Evolutionary conservation across 306 rosid species (phyloP).

Genomic region (Vigna mungo): DNA sequence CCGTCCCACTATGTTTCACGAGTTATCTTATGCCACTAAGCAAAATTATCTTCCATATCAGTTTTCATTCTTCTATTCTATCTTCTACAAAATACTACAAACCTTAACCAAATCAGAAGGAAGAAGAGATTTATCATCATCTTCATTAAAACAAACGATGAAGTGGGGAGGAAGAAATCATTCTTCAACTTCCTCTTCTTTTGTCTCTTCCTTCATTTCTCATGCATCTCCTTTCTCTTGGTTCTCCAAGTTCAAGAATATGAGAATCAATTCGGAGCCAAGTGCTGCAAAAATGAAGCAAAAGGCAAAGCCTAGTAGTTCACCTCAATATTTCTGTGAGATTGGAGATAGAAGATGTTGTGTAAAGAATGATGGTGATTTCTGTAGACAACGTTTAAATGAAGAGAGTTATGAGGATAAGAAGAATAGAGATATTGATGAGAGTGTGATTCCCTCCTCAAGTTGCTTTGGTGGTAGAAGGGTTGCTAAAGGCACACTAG

Average conservation of each 20-base stretch:
- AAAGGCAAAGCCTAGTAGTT: constrained; percentile 51
- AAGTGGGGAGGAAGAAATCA: constrained; percentile 70
- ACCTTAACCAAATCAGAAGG: constrained; percentile 26
- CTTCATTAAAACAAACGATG: constrained; percentile 47
- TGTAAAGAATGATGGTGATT: constrained; percentile 50
- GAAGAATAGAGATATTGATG: constrained; percentile 45
- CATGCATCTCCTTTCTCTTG: constrained; percentile 70
- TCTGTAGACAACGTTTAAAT: constrained; percentile 61
- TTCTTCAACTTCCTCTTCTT: constrained; percentile 53
- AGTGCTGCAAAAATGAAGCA: constrained; percentile 49
- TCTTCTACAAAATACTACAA: constrained; percentile 17
- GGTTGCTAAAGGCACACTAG: constrained; percentile 39
- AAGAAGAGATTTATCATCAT: not conserved
- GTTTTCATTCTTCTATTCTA: not conserved
- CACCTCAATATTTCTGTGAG: constrained; percentile 38
- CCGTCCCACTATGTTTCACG: constrained; percentile 50
- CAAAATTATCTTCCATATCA: constrained; percentile 15
- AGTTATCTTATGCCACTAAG: constrained; percentile 24
- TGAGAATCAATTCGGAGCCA: constrained; percentile 52
- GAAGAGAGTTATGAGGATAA: constrained; percentile 51
- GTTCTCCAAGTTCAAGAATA: constrained; percentile 80
- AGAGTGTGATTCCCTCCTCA: constrained; percentile 44
- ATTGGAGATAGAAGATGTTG: constrained; percentile 39
- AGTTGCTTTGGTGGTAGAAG: constrained; percentile 40
- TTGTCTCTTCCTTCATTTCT: constrained; percentile 61